Evolutionary conservation across 2,329 filamentous ascomycete species (phyloP), one percentile per base, ranked within the genome.

Genomic region (Aspergillus glaucus): DNA sequence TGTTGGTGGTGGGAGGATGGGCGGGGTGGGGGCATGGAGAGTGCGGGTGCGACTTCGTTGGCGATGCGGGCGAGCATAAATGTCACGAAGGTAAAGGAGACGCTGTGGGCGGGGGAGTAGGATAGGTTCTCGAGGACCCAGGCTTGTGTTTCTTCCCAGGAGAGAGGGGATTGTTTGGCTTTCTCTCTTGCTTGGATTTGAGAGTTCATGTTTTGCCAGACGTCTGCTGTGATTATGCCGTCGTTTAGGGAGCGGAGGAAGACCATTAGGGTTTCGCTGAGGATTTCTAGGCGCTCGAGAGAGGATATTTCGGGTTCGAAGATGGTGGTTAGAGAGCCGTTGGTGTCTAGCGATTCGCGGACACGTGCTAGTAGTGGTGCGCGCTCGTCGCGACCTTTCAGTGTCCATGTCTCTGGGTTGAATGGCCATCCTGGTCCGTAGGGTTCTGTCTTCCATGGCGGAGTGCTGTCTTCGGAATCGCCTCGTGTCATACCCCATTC

Each of bases 71-170:
- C 76, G 9, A 96, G 76, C 69, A 90, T 91, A 7, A 87, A 84
- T 0, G 86, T 88, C 14, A 96, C 73, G 55, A 96, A 90, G 2
- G 95, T 87, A 61, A 96, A 95, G 0, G 87, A 86, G 48, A 95
- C 91, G 62, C 89, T 93, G 69, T 95, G 86, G 44, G 85, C 85
- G 0, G 89, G 87, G 0, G 81, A 78, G 2, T 79, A 74, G 0
- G 85, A 79, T 2, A 96, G 77, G 2, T 85, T 78, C 56, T 96
- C 91, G 4, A 95, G 79, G 1, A 93, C 71, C 64, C 74, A 75
- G 36, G 76, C 75, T 52, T 80, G 78, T 41, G 78, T 73, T 42
- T 84, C 81, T 48, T 85, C 81, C 39, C 65, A 63, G 4, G 70
- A 66, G 8, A 71, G 61, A 19, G 72, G 67, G 2, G 64, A 66